These are phyloP conservation scores for Spatholobus suberectus DNA, from an alignment of 306 rosid genomes.

Conservation along the genomic window DNA sequence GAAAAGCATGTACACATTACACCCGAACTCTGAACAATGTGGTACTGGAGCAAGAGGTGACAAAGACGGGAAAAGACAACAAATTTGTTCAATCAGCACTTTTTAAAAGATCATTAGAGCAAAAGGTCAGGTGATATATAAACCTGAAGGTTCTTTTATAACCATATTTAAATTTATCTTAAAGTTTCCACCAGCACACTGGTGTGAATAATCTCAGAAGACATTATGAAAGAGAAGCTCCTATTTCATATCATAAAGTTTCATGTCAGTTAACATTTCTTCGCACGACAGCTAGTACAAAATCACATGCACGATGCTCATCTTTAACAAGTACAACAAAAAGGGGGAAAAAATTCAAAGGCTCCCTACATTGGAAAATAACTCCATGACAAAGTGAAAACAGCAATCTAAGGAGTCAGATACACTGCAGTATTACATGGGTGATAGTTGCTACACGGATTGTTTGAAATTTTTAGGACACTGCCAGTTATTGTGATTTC, in stretches of 20 bases:
- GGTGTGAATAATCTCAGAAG: neutral
- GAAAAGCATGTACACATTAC: neutral
- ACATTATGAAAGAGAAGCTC: neutral
- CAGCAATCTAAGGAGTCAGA: neutral
- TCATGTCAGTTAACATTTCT: neutral
- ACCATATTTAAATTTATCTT: neutral
- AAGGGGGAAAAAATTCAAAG: neutral
- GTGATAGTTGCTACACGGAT: neutral
- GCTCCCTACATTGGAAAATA: neutral
- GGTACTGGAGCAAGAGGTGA: neutral
- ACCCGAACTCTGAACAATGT: neutral
- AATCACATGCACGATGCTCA: neutral
- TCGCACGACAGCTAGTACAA: neutral
- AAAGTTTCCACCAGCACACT: neutral
- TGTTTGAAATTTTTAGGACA: neutral
- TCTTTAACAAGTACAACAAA: constrained; percentile 3
- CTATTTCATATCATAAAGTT: constrained; percentile 1
- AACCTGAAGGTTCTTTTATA: neutral
- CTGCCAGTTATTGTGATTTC: neutral
- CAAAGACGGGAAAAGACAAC: neutral
- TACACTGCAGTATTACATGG: neutral
- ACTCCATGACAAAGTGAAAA: constrained; percentile 2
- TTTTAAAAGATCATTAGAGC: neutral
- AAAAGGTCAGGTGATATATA: neutral
- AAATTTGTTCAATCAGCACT: neutral